A percentile compares a stretch with the other conserved stretches of the same genome.
phyloP scores from a whole-genome alignment of 192 early-diverging fungal species.

The Coemansia sp. region DNA sequence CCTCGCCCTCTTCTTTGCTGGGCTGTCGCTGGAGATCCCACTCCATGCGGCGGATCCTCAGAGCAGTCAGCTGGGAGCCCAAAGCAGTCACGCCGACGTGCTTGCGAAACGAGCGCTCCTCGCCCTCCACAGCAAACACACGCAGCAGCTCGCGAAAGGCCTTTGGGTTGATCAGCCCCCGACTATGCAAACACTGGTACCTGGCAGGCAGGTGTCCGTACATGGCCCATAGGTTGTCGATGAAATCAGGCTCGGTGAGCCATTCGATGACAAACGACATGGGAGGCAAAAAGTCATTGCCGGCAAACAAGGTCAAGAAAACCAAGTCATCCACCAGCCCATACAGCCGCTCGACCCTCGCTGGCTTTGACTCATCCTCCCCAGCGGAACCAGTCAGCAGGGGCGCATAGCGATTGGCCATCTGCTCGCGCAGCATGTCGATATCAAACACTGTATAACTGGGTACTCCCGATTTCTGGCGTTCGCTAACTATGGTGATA shows the following conservation, averaged over 20 bases:
- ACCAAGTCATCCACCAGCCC: conserved; percentile 93
- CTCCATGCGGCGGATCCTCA: conserved; percentile 21
- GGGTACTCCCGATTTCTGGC: conserved; percentile 60
- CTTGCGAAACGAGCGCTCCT: conserved; percentile 55
- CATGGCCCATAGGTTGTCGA: conserved; percentile 57
- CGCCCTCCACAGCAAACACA: conserved; percentile 47
- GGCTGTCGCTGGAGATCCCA: conserved; percentile 18
- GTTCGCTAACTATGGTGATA: conserved; percentile 86
- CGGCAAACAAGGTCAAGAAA: conserved; percentile 87
- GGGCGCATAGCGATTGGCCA: conserved; percentile 70
- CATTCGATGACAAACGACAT: conserved; percentile 52
- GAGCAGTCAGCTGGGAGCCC: conserved; percentile 20
- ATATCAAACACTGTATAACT: conserved; percentile 10
- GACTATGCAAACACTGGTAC: conserved; percentile 56
- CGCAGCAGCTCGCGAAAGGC: conserved; percentile 49
- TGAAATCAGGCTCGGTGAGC: conserved; percentile 49
- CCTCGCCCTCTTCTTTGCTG: background rate
- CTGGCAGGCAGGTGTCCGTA: conserved; percentile 32
- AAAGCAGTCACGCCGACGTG: conserved; percentile 26
- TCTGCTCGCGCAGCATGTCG: conserved; percentile 38
- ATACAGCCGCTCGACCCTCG: conserved; percentile 18
- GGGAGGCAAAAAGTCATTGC: conserved; percentile 91
- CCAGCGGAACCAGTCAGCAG: conserved; percentile 36
- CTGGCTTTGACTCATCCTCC: conserved; percentile 21
- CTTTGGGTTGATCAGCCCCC: conserved; percentile 52